Evolutionary conservation across 805 yeast species (phyloP).

Genomic region (Saccharomycopsis lassenensis): DNA sequence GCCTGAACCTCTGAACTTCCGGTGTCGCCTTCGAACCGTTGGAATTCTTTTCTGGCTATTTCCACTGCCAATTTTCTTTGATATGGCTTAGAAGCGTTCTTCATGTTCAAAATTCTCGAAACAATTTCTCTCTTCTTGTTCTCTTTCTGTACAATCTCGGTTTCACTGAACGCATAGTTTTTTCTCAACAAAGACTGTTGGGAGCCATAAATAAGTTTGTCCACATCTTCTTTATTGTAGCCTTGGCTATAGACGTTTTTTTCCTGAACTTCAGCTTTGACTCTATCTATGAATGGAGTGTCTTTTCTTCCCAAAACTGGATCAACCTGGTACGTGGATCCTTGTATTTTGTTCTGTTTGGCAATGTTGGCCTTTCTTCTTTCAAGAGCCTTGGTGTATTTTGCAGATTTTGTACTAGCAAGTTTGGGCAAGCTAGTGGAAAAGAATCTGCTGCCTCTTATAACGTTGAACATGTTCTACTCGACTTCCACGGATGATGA

Average conservation of each 20-base stretch:
- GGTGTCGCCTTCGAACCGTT: slow-evolving; percentile 78
- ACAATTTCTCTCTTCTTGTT: slow-evolving; percentile 58
- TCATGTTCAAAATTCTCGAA: slow-evolving; percentile 59
- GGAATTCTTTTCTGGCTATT: slow-evolving; percentile 70
- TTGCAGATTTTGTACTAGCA: slow-evolving; percentile 24
- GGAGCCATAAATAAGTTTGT: slow-evolving; percentile 68
- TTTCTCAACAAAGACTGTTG: slow-evolving; percentile 45
- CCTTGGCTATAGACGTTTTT: slow-evolving; percentile 53
- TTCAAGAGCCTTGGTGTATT: slow-evolving; percentile 25
- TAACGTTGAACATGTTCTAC: too few relatives aligned
- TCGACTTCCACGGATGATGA: too few relatives aligned
- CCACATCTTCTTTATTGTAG: slow-evolving; percentile 52
- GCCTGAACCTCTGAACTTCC: slow-evolving; percentile 96
- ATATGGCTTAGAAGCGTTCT: slow-evolving; percentile 55
- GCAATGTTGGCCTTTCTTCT: slow-evolving; percentile 26
- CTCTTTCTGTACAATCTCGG: slow-evolving; percentile 28
- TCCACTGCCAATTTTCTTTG: slow-evolving; percentile 44
- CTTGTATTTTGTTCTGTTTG: slow-evolving; percentile 23
- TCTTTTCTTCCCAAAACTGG: slow-evolving; percentile 72
- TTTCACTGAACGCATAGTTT: slow-evolving; percentile 18
- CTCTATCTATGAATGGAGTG: slow-evolving; percentile 58
- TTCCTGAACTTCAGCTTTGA: slow-evolving; percentile 55
- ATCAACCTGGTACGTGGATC: slow-evolving; percentile 40
- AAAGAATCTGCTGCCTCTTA: too few relatives aligned
- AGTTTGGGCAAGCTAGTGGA: too few relatives aligned